Conservation (phyloP, 31 red algal species). For the Asparagopsis taxiformis region DNA sequence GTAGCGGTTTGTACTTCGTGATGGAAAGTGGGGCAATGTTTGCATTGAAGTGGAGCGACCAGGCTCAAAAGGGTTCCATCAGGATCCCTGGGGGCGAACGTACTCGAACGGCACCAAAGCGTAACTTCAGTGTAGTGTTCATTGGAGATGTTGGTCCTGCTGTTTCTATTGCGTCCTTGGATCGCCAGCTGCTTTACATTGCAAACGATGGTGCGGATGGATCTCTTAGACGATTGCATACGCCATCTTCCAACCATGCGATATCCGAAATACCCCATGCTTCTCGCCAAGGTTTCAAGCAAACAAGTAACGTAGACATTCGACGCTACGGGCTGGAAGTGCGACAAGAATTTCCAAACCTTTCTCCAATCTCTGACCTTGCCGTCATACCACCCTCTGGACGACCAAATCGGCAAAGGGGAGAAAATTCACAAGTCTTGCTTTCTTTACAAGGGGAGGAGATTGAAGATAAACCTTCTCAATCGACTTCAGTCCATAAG, state of each 20-base stretch:
- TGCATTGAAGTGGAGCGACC: conserved; percentile 43
- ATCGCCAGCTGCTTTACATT: conserved; percentile 34
- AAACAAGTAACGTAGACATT: no score
- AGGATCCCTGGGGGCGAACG: conserved; percentile 41
- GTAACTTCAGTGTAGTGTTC: conserved; percentile 45
- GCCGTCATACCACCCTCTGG: conserved; percentile 31
- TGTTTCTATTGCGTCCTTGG: conserved; percentile 43
- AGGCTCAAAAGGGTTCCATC: conserved; percentile 24
- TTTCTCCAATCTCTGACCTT: conserved; percentile 69
- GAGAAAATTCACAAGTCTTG: neutral
- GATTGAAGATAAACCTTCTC: neutral
- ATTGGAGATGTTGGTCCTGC: conserved; percentile 77
- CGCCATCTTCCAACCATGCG: conserved; percentile 9
- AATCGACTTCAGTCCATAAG: no score
- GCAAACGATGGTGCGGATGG: conserved; percentile 76
- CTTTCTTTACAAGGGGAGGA: no score
- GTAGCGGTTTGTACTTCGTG: conserved; percentile 44
- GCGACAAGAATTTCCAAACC: conserved; percentile 68
- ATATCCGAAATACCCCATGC: neutral
- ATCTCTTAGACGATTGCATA: conserved; percentile 36
- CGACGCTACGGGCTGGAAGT: conserved; percentile 67
- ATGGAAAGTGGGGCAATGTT: conserved; percentile 63
- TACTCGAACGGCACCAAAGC: conserved; percentile 22
- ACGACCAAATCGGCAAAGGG: neutral
- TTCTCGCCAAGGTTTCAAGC: neutral